phyloP scores from a whole-genome alignment of 2,329 filamentous ascomycete genomes.

The Talaromyces amestolkiae region DNA sequence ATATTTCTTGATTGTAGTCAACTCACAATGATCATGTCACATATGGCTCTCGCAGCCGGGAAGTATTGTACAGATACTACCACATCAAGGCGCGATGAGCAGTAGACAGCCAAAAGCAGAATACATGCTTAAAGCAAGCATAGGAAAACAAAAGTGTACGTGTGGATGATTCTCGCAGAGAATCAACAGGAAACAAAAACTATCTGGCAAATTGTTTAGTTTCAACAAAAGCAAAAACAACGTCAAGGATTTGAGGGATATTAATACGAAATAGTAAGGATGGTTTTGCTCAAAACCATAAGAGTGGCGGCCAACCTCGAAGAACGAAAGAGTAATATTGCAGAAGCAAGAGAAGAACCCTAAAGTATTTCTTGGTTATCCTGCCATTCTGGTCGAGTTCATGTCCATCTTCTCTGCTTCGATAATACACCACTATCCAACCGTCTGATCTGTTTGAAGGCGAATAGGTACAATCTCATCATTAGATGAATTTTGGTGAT shows the following conservation, averaged over 20 bases:
- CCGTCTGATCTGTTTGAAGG: conserved; percentile 29
- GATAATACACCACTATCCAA: conserved; percentile 30
- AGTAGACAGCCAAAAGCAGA: not conserved
- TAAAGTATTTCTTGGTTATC: conserved; percentile 29
- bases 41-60: conserved; percentile 5
- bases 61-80: conserved; percentile 13
- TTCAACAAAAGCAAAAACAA: conserved; percentile 17
- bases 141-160: conserved; percentile 14
- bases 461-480: conserved; percentile 22
- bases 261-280: not conserved
- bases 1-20: conserved; percentile 11
- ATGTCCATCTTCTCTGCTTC: conserved; percentile 24
- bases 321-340: conserved; percentile 12
- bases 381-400: conserved; percentile 37
- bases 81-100: conserved; percentile 12
- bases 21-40: conserved; percentile 1
- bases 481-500: conserved; percentile 55
- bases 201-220: conserved; percentile 28
- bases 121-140: conserved; percentile 4
- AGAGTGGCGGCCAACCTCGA: conserved; percentile 12
- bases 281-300: conserved; percentile 17
- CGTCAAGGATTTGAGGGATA: conserved; percentile 30
- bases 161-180: conserved; percentile 33
- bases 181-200: conserved; percentile 24
- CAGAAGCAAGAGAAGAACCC: conserved; percentile 10